Evolutionary conservation across 1,284 basidiomycete genomes (phyloP), one percentile per base, ranked within the genome.

Genomic region (Puccinia novopanici): DNA sequence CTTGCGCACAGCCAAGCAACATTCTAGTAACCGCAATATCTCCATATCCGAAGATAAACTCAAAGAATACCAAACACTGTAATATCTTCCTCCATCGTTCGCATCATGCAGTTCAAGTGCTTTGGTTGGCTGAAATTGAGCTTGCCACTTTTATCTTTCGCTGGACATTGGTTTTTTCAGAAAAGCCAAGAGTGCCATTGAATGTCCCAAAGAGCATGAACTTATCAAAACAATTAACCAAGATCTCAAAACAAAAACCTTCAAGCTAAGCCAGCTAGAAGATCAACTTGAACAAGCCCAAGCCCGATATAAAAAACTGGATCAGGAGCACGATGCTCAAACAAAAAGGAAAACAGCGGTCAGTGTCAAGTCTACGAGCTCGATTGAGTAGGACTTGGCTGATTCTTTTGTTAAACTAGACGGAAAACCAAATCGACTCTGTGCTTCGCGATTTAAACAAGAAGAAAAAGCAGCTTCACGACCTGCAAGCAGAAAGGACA

Each of bases 201-300:
- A 92, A 61, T 94, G 93, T 0, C 91, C 95, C 0, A 89, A 91
- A 50, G 95, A 98, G 85, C 92, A 97, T 0, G 94, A 97, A 85
- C 88, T 91, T 30, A 89, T 97, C 5, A 93, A 95, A 82, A 89
- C 90, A 0, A 88, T 95, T 1, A 88, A 88, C n/a, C 90, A 94
- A 70, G 63, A 74, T 54, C 30, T 68, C 17, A 81, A 74, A 59
- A 67, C 52, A 5, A 63, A 74, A 30, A 52, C 40, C 2, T 50
- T 67, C 48, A 61, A 80, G 50, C 48, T 80, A n/a, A 61, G 30
- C 27, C 77, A 80, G 30, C 27, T 72, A 9, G 77, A 80, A 42
- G 77, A 73, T 80, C 68, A 80, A 40, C 77, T 80, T 12, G 65
- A 72, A 57, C 68, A 72, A 59, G 27, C 45, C 42, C 77, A 80